Evolutionary conservation across 108 stramenopile genomes (phyloP), one percentile per base, ranked within the genome.

Genomic region (Bacterosira constricta): DNA sequence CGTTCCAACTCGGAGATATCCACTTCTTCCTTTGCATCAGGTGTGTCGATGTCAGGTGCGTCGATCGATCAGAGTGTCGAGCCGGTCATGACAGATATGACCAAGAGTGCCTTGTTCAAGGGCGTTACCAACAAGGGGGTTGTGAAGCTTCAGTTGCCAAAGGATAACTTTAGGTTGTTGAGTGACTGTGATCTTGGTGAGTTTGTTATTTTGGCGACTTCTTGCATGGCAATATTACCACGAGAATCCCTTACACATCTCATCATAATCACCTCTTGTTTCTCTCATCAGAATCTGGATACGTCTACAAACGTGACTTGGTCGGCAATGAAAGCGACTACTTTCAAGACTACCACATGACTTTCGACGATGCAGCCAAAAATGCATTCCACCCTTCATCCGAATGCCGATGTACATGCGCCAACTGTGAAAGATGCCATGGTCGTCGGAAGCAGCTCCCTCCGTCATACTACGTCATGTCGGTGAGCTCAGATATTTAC

Each of bases 401-500:
- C 23, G 71, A 73, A 17, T 49, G 38, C 20, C 57, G 37, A 53
- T 63, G 69, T 32, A 57, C 31, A 4, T 67, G 52, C 46, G 36
- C 20, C 6, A 67, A 5, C 23, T 54, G 54, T 15, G 34, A 34
- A 13, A 21, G 29, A 34, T 64, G 46, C 17, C 62, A 64, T 27
- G 29, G 30, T 31, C 49, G 54, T 5, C 44, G 27, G 10, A 41
- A 61, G 45, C 44, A 74, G 15, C 66, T 92, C 10, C 88, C 87
- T 26, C 80, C 73, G 3, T 46, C 73, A 0, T 68, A 73, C 18
- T 92, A 88, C 36, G 74, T 84, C 47, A 51, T 89, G 63, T 59
- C 76, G n/a, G 87, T 89, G 6, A 72, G 81, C 7, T 69, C 82
- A 46, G 86, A 88, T 59, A 75, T 94, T 6, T 94, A 90, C 71